Base-by-base conservation (phyloP, 2,329 filamentous ascomycete species). In the Penicillium sp. region DNA sequence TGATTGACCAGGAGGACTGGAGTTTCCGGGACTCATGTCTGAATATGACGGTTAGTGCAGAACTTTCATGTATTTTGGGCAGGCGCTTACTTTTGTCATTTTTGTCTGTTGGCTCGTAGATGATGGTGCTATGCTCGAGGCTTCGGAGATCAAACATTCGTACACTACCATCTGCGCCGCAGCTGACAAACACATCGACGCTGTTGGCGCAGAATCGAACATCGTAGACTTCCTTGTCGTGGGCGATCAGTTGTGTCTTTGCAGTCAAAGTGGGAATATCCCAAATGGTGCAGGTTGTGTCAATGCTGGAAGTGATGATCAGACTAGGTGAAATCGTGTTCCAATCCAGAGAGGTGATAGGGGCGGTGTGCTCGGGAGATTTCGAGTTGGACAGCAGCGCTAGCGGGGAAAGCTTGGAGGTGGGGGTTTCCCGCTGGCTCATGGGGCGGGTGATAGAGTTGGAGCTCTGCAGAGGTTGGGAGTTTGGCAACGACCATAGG, bases 261-360 rank as follows among this genome's bases (percentile, higher is more conserved):
- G 94, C 94, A 0, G 94, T 99, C 58, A 99, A 80, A 1, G 94
- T 97, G 3, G 94, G 94, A 52, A 99, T 99, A 72, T 99, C 94
- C 94, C 94, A 99, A 62, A 99, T 99, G 4, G 94, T 99, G 76
- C 94, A 99, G 5, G 94, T 99, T 1, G 94, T 99, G 70, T 99
- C 94, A 68, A 99, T 99, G 72, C 92, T 97, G 3, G 92, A 97
- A 1, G 94, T 99, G 67, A 99, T 99, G 69, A 99, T 99, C 50
- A 99, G 80, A 72, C 93, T 97, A 0, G 94, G 94, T 22, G 92
- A 96, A 48, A 99, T 88, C 1, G 90, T 96, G 68, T 99, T 99
- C 94, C 94, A 99, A 72, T 99, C 94, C 44, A 99, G 81, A 14
- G 92, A 97, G 1, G 94, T 99, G 54, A 99, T 84, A 18, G 94